Percentiles rank a stretch among this genome's conserved stretches.
Conservation (phyloP, 176 grass and related monocot species). For the Avena eriantha region DNA sequence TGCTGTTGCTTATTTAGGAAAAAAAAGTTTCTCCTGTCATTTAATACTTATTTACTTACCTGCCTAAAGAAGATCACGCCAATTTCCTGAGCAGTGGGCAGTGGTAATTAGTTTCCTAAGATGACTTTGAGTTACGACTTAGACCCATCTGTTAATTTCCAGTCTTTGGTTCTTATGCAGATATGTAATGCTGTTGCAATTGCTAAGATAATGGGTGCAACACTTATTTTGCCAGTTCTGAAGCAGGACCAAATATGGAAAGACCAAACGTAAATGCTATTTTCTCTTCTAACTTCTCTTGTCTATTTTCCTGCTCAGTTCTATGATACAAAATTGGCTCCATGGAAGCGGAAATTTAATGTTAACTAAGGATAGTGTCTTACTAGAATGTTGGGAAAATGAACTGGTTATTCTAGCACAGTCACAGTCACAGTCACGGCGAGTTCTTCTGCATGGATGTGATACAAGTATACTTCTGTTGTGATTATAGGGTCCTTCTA, state of each 20-base stretch:
- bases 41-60: neutral
- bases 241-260: constrained; percentile 96
- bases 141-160: neutral
- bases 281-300: constrained; percentile 27
- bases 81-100: neutral
- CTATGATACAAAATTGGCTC: neutral
- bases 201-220: constrained; percentile 81
- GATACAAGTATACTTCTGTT: neutral
- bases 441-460: neutral
- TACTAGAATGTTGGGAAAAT: constrained; percentile 7
- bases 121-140: neutral
- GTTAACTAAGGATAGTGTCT: neutral
- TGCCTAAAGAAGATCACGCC: neutral
- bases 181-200: constrained; percentile 84
- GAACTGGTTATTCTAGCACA: neutral
- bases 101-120: constrained; percentile 25
- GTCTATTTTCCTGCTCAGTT: neutral
- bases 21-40: neutral
- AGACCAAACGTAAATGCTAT: constrained; percentile 62
- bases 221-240: constrained; percentile 80
- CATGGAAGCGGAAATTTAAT: neutral
- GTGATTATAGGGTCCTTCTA: neutral
- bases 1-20: constrained; percentile 2
- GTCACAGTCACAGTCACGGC: neutral
- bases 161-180: constrained; percentile 38